Evolutionary conservation across 164 flowering plant genomes (phyloP).

Genomic region (Umbilicus rupestris): DNA sequence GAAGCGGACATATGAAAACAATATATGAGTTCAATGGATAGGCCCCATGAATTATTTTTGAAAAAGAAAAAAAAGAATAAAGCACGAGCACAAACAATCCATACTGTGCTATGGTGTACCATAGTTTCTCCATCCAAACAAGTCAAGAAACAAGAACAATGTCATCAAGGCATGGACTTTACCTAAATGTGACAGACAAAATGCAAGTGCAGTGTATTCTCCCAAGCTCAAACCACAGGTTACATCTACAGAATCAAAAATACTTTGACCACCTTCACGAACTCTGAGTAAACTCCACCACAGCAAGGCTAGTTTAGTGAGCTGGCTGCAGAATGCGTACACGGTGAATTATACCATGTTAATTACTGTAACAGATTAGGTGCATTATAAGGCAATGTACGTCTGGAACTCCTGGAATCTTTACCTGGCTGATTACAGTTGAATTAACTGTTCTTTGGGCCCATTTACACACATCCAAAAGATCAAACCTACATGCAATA

Average conservation of each 20-base stretch:
- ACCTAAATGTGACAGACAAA: constrained; percentile 99
- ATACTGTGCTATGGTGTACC: background rate
- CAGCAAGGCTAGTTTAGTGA: constrained; percentile 93
- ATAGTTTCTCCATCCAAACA: background rate
- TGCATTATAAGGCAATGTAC: background rate
- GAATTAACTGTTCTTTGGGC: constrained; percentile 91
- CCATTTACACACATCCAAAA: constrained; percentile 87
- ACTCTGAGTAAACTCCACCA: constrained; percentile 82
- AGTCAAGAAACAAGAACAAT: background rate
- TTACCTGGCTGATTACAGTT: constrained; percentile 93
- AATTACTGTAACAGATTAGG: background rate
- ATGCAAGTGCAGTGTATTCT: constrained; percentile 96
- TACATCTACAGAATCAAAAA: constrained; percentile 90
- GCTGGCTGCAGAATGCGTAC: constrained; percentile 66
- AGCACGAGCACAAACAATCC: background rate
- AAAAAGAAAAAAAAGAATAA: background rate
- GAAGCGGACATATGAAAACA: constrained; percentile 40
- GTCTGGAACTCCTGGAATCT: background rate
- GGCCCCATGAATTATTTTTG: too few species aligned
- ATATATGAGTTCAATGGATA: background rate
- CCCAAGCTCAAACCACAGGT: constrained; percentile 98
- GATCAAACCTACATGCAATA: constrained; percentile 52
- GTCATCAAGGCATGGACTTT: background rate
- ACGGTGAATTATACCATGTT: constrained; percentile 1
- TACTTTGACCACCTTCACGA: constrained; percentile 90